Percentiles rank a stretch among this genome's conserved stretches.
Conservation (phyloP, 306 rosid genomes). For the Vicia sativa region DNA sequence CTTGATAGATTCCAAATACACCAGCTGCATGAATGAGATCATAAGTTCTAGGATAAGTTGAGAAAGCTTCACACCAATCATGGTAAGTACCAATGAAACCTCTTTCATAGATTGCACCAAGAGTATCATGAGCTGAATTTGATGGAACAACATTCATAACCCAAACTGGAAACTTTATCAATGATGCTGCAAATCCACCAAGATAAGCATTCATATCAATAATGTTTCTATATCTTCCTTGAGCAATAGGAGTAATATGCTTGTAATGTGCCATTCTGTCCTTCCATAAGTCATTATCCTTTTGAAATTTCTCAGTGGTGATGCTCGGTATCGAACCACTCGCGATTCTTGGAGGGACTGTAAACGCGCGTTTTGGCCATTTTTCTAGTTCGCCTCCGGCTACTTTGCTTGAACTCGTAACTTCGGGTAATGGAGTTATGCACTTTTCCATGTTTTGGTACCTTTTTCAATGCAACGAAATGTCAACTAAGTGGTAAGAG, state of each 20-base stretch:
- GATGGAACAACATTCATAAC: conserved; percentile 90
- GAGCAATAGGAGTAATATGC: conserved; percentile 53
- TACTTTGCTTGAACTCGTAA: conserved; percentile 48
- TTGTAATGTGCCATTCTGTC: conserved; percentile 70
- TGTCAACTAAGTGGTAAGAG: too few species aligned
- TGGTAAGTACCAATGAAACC: conserved; percentile 92
- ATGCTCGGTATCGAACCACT: conserved; percentile 70
- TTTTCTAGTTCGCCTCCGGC: conserved; percentile 83
- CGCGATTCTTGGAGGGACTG: conserved; percentile 74
- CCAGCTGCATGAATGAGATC: conserved; percentile 87
- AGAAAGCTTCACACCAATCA: conserved; percentile 95
- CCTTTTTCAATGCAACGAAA: conserved; percentile 48
- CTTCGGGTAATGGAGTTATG: conserved; percentile 88
- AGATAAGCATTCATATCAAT: conserved; percentile 94
- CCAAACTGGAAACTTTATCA: conserved; percentile 75
- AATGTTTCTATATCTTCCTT: conserved; percentile 71
- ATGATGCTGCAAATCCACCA: conserved; percentile 84
- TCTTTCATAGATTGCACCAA: conserved; percentile 82
- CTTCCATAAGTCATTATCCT: conserved; percentile 75
- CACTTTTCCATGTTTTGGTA: conserved; percentile 74
- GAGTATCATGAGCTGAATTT: conserved; percentile 67
- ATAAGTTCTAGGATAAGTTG: conserved; percentile 93
- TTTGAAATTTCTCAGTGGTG: conserved; percentile 52
- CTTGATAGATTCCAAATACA: conserved; percentile 84
- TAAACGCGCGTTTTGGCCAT: conserved; percentile 89